Evolutionary conservation across 257 asterid species (phyloP).

Genomic region (Lycium ferocissimum): DNA sequence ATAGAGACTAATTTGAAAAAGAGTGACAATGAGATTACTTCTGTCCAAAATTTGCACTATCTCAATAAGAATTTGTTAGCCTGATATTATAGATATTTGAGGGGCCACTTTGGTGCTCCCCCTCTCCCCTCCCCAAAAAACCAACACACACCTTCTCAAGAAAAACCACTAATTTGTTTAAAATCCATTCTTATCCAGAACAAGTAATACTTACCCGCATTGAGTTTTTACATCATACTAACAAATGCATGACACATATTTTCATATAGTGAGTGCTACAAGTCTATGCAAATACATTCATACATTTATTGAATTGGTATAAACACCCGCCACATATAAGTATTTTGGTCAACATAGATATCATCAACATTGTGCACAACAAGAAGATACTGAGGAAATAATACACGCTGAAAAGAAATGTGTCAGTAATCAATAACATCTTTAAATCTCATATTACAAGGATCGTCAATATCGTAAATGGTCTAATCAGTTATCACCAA

Average conservation of each 20-base stretch:
- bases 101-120: not conserved
- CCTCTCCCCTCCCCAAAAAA: not conserved
- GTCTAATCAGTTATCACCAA: not conserved
- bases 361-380: not conserved
- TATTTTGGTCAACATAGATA: not conserved
- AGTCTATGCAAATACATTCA: not conserved
- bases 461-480: not conserved
- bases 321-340: not conserved
- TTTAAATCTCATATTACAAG: not conserved
- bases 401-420: not conserved
- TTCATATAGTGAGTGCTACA: not conserved
- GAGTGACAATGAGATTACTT: not conserved
- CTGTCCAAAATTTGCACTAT: not conserved
- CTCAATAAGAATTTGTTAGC: not conserved
- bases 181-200: not conserved
- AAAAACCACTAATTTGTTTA: not conserved
- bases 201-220: not conserved
- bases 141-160: not conserved
- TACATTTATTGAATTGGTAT: not conserved
- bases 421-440: not conserved
- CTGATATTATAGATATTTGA: not conserved
- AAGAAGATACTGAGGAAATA: not conserved
- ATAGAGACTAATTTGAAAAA: not conserved
- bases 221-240: not conserved
- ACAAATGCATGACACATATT: not conserved